phyloP scores from a whole-genome alignment of 345 rosid genomes.

The Durio zibethinus region DNA sequence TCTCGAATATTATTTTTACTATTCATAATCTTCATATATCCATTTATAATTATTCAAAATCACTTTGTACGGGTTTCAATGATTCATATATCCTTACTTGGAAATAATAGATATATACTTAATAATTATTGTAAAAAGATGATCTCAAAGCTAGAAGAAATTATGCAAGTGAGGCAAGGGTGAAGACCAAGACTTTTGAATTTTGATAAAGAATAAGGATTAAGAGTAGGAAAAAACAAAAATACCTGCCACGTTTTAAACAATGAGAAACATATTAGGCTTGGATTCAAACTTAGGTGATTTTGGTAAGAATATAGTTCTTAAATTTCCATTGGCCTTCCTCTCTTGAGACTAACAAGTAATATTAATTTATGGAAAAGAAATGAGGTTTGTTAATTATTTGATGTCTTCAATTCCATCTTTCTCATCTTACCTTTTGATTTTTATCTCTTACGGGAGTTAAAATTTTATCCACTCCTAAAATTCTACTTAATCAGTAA shows the following conservation, averaged over 20 bases:
- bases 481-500: too few species aligned
- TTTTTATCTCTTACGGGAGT: neutral
- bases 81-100: too few species aligned
- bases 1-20: too few species aligned
- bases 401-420: neutral
- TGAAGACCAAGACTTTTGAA: neutral
- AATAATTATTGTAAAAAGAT: too few species aligned
- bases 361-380: neutral
- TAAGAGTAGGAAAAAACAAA: neutral
- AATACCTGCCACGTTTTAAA: neutral
- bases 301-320: neutral
- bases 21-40: too few species aligned
- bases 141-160: neutral
- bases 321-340: neutral
- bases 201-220: neutral
- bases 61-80: too few species aligned
- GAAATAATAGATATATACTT: too few species aligned
- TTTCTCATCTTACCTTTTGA: neutral
- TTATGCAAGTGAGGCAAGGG: neutral
- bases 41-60: too few species aligned
- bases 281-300: constrained; percentile 10
- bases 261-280: neutral
- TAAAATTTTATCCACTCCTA: neutral
- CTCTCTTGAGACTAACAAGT: neutral
- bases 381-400: neutral